Conservation (phyloP, 257 asterid genomes). For the Apocynum venetum region DNA sequence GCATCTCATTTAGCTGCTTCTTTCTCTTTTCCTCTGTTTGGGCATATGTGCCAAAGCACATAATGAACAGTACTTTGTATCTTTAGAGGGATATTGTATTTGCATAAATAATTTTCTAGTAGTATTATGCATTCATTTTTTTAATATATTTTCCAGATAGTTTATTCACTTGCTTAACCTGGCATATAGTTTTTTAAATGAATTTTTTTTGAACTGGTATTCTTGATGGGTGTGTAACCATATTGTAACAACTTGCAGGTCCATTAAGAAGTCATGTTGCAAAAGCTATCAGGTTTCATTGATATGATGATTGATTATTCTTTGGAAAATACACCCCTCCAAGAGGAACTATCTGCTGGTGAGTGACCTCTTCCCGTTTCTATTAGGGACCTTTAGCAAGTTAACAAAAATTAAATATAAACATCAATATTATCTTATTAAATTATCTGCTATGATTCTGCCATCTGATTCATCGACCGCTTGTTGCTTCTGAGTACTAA, state of each 20-base stretch:
- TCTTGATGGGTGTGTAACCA: not conserved
- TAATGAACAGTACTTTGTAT: not conserved
- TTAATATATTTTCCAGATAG: no score
- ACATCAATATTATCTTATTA: not conserved
- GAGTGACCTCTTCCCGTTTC: slow-evolving; percentile 16
- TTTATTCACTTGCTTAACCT: not conserved
- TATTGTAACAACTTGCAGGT: slow-evolving; percentile 40
- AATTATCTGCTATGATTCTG: not conserved
- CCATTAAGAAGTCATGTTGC: slow-evolving; percentile 98
- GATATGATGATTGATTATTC: slow-evolving; percentile 99
- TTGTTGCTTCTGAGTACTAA: slow-evolving; percentile 4
- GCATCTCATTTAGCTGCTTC: not conserved
- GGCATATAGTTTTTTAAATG: not conserved
- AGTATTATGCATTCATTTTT: not conserved
- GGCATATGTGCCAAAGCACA: not conserved
- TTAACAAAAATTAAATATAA: not conserved
- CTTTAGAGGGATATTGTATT: not conserved
- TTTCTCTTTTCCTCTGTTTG: not conserved
- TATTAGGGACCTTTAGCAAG: not conserved
- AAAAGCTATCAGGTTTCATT: slow-evolving; percentile 96
- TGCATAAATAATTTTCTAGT: not conserved
- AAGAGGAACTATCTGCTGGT: slow-evolving; percentile 93
- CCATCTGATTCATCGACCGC: no score
- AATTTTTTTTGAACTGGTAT: no score
- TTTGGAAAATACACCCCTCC: slow-evolving; percentile 82